These are phyloP conservation scores for Ceratobasidium sp. DNA, from an alignment of 1,284 basidiomycete species.

Conservation along the genomic window DNA sequence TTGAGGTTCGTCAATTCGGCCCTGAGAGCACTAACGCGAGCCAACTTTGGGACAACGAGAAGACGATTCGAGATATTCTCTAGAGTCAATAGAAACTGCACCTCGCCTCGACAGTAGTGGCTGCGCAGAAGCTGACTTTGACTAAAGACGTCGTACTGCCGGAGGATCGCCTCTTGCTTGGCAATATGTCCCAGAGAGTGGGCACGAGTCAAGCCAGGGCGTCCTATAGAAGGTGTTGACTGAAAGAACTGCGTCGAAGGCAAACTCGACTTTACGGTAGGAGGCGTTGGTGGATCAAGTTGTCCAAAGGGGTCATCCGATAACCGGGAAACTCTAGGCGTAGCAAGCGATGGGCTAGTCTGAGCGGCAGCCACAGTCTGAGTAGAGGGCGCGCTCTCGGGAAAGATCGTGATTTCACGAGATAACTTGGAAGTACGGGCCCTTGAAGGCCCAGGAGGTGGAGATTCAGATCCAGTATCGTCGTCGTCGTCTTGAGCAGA, in stretches of 20 bases:
- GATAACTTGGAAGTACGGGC: constrained; percentile 39
- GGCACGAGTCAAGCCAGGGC: constrained; percentile 66
- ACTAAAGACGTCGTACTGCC: constrained; percentile 74
- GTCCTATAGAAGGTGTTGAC: constrained; percentile 63
- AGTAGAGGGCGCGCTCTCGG: constrained; percentile 30
- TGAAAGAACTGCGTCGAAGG: constrained; percentile 49
- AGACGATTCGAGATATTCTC: constrained; percentile 95
- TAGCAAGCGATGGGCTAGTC: constrained; percentile 76
- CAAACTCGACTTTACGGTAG: constrained; percentile 51
- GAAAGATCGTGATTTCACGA: constrained; percentile 47
- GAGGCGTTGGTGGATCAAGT: constrained; percentile 63
- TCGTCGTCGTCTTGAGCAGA: constrained; percentile 60
- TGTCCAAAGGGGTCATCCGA: constrained; percentile 81
- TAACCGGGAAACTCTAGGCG: constrained; percentile 62
- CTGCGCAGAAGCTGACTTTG: constrained; percentile 83
- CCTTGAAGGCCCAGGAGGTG: constrained; percentile 39
- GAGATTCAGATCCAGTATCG: constrained; percentile 50
- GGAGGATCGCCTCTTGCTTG: constrained; percentile 67
- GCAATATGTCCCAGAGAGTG: constrained; percentile 66
- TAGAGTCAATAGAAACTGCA: constrained; percentile 88
- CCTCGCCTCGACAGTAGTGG: constrained; percentile 94
- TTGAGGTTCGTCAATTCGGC: constrained; percentile 97
- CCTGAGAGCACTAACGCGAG: constrained; percentile 92
- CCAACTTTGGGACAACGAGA: constrained; percentile 92
- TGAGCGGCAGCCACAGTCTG: constrained; percentile 67